Percentiles rank a stretch among this genome's conserved stretches.
Evolutionary conservation across 345 rosid genomes (phyloP).

Genomic region (Melastoma malabathricum): DNA sequence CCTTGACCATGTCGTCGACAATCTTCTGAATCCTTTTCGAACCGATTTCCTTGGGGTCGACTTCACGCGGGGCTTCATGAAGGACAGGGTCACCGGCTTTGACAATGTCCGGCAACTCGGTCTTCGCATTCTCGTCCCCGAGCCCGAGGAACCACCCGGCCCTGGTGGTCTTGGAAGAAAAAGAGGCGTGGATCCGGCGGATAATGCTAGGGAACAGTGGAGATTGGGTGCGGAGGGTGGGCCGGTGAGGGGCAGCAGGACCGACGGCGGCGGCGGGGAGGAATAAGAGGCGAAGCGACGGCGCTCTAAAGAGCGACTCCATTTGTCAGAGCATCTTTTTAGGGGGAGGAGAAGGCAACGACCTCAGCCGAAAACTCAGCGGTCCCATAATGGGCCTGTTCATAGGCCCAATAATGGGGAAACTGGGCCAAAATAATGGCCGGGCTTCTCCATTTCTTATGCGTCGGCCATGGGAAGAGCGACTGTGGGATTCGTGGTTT

Average conservation of each 20-base stretch:
- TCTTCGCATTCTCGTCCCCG: constrained; percentile 47
- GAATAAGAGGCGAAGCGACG: too few relatives aligned
- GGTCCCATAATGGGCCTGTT: too few relatives aligned
- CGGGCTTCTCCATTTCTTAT: too few relatives aligned
- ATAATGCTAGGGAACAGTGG: constrained; percentile 6
- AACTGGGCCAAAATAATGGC: too few relatives aligned
- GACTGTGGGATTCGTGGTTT: too few relatives aligned
- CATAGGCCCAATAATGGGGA: too few relatives aligned
- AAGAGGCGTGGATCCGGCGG: constrained; percentile 17
- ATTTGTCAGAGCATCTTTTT: neutral
- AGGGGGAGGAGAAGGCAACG: too few relatives aligned
- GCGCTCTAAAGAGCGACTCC: constrained; percentile 15
- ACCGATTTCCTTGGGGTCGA: constrained; percentile 57
- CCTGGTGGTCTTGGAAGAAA: constrained; percentile 24
- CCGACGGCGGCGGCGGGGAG: constrained; percentile 32
- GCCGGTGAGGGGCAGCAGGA: constrained; percentile 24
- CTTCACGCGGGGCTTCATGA: constrained; percentile 66
- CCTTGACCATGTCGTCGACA: constrained; percentile 65
- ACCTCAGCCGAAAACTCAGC: too few relatives aligned
- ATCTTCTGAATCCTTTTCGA: constrained; percentile 83
- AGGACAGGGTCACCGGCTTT: constrained; percentile 90
- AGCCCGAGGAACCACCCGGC: constrained; percentile 94
- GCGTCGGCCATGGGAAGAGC: too few relatives aligned
- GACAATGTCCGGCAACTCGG: constrained; percentile 43
- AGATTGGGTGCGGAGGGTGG: constrained; percentile 12